Percentiles rank a stretch among this genome's conserved stretches.
These are phyloP conservation scores for Colletotrichum sp. DNA, from an alignment of 2,329 filamentous ascomycete genomes.

Conservation along the genomic window DNA sequence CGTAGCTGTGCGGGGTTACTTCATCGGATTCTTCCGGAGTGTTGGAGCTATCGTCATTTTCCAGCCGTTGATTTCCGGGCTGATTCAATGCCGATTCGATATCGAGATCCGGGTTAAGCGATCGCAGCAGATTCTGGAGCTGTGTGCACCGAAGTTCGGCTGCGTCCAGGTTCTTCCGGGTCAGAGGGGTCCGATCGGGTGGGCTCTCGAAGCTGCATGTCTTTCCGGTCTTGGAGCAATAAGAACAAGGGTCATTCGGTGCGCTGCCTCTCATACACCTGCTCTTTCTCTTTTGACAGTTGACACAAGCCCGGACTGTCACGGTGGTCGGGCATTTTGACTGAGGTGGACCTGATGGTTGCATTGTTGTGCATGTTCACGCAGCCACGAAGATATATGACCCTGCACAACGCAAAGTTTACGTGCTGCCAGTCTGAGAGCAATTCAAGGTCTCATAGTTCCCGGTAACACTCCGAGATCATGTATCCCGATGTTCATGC, in stretches of 20 bases:
- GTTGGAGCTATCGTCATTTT: neutral
- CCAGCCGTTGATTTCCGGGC: neutral
- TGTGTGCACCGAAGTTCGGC: conserved; percentile 31
- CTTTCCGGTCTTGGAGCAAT: conserved; percentile 32
- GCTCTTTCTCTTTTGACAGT: conserved; percentile 23
- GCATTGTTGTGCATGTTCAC: neutral
- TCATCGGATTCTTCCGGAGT: neutral
- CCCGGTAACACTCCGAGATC: neutral
- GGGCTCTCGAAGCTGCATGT: conserved; percentile 36
- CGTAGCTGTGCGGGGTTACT: conserved; percentile 14
- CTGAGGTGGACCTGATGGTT: neutral
- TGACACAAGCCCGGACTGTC: conserved; percentile 20
- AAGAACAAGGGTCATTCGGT: conserved; percentile 28
- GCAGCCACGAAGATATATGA: neutral
- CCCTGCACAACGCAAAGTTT: neutral
- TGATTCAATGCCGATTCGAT: conserved; percentile 24
- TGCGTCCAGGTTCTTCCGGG: conserved; percentile 37
- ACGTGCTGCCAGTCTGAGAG: neutral
- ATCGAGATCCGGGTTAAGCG: conserved; percentile 30
- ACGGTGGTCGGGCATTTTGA: neutral
- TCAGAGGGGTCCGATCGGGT: conserved; percentile 36
- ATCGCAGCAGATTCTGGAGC: conserved; percentile 30
- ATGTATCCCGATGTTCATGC: neutral
- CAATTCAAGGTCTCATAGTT: neutral
- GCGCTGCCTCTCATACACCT: conserved; percentile 17